Evolutionary conservation across 2,329 filamentous ascomycete genomes (phyloP), one percentile per base, ranked within the genome.

Genomic region (Aureobasidium musti): DNA sequence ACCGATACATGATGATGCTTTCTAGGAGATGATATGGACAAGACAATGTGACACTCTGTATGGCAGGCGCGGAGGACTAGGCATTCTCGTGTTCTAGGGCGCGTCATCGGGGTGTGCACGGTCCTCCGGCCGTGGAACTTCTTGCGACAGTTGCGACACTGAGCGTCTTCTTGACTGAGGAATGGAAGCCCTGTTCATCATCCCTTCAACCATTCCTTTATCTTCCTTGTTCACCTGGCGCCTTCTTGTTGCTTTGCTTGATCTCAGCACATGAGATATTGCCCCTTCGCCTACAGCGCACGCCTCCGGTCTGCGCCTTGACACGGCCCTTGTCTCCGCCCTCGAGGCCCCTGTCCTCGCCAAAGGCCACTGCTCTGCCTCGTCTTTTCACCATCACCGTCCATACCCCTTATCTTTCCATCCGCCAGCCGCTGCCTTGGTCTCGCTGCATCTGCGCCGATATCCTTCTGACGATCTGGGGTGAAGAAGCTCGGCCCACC

Each of bases 331-430:
- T 23, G 39, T 45, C 39, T 30, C 54, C 23, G n/a, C 14, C 28
- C 57, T 61, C 41, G 57, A 61, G 59, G 59, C 59, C 59, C 59
- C 59, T 63, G 59, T 52, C 33, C 21, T 49, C 39, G 39, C 45
- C 33, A 50, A 26, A 50, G 30, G 49, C 21, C 47, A 63, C 30
- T 54, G 33, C 35, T 45, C 13, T 45, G 23, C 35, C 52, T 35
- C 23, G 13, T 23, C 47, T 28, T 43, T 28, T n/a, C 54, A 37
- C 39, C 56, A 54, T 63, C 56, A 37, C 43, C 19, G 41, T 21
- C 5, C 28, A n/a, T 21, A 30, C n/a, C 43, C 14, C 21, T 30
- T 43, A 41, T 30, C 57, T 11, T 39, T 33, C 33, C 5, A 21
- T 2, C 43, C 6, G 7, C 21, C 30, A 37, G 26, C 14, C 26